Evolutionary conservation across 805 yeast species (phyloP).

Genomic region (Sugiyamaella qingdaonensis): DNA sequence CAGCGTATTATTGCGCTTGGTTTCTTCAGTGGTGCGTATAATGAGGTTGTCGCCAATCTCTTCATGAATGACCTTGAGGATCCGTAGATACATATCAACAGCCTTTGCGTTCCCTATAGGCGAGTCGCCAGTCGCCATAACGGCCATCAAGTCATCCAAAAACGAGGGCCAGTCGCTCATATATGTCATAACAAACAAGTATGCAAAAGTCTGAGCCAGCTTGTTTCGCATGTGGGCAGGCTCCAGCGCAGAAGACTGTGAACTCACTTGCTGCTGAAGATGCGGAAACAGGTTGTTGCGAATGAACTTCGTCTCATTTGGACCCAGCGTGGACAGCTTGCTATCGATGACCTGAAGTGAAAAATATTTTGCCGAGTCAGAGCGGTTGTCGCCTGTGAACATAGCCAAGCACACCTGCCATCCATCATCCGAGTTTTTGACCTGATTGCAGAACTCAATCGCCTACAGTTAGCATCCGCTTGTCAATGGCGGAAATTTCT

Average conservation of each 20-base stretch:
- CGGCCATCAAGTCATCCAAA: constrained; percentile 45
- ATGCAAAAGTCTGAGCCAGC: constrained; percentile 51
- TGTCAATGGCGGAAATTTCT: background rate
- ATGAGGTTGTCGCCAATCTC: constrained; percentile 93
- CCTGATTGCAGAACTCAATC: constrained; percentile 40
- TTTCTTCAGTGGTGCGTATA: constrained; percentile 53
- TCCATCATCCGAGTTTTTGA: constrained; percentile 43
- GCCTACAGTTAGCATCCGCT: constrained; percentile 31
- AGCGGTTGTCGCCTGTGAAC: constrained; percentile 37
- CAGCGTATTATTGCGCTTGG: constrained; percentile 61
- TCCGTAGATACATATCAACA: constrained; percentile 69
- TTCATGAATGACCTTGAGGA: constrained; percentile 70
- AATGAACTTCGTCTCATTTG: constrained; percentile 44
- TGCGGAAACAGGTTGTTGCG: constrained; percentile 48
- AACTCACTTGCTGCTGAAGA: constrained; percentile 32
- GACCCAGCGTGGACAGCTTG: constrained; percentile 42
- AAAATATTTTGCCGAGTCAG: constrained; percentile 60
- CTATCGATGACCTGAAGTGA: constrained; percentile 66
- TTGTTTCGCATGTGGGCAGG: constrained; percentile 50
- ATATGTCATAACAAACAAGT: constrained; percentile 48
- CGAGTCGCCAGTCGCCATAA: constrained; percentile 32
- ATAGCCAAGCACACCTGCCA: constrained; percentile 45
- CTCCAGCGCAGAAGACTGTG: constrained; percentile 26
- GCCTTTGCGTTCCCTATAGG: constrained; percentile 40
- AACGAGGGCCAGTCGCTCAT: constrained; percentile 47